Conservation (phyloP, 352 stramenopile genomes). For the Pythium insidiosum region DNA sequence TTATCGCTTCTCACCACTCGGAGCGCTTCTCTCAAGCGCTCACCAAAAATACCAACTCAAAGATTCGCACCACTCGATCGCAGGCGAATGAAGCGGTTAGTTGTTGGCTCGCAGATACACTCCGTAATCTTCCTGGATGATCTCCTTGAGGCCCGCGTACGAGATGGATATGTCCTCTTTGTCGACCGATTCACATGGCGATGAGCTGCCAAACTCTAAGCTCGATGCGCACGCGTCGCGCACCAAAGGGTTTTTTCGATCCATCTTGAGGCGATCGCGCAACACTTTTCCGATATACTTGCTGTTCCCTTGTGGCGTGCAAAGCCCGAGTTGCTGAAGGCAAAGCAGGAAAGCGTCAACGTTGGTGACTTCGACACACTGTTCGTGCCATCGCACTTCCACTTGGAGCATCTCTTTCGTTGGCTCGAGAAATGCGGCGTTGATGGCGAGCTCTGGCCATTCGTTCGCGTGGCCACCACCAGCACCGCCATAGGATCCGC, state of each 20-base stretch:
- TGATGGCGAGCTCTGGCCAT: conserved; percentile 58
- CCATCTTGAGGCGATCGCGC: conserved; percentile 42
- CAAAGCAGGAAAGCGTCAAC: conserved; percentile 55
- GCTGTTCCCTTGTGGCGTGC: conserved; percentile 29
- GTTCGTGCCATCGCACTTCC: conserved; percentile 45
- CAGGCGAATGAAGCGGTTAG: neutral
- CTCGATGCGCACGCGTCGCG: conserved; percentile 13
- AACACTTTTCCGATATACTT: conserved; percentile 59
- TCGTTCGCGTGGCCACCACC: conserved; percentile 16
- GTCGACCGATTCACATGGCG: no score
- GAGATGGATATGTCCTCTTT: conserved; percentile 1
- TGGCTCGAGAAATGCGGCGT: conserved; percentile 39
- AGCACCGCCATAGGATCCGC: conserved; percentile 17
- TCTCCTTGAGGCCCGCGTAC: conserved; percentile 41
- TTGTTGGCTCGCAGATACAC: conserved; percentile 23
- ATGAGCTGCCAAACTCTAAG: no score
- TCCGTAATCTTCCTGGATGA: conserved; percentile 44
- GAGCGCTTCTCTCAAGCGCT: no score
- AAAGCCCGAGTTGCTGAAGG: conserved; percentile 46
- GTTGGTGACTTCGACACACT: conserved; percentile 41
- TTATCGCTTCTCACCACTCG: no score
- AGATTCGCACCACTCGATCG: no score
- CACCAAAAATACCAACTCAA: neutral
- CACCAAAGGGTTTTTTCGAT: conserved; percentile 33
- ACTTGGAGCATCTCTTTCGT: conserved; percentile 35